Percentiles rank a stretch among this genome's conserved stretches.
These are phyloP conservation scores for Beta vulgaris DNA, from an alignment of 148 eudicot genomes.

Conservation along the genomic window DNA sequence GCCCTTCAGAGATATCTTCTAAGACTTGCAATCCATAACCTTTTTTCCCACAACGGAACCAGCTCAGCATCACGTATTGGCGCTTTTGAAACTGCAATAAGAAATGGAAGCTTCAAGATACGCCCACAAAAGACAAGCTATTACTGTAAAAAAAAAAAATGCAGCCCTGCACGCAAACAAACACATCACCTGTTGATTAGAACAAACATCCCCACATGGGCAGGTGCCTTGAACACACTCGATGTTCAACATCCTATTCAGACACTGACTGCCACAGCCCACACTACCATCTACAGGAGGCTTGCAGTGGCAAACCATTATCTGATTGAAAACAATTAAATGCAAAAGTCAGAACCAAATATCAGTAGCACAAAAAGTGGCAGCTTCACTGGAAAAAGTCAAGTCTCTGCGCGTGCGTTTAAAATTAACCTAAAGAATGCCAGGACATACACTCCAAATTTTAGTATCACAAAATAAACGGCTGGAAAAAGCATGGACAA, in stretches of 20 bases:
- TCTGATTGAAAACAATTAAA: conserved; percentile 38
- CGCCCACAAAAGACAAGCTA: conserved; percentile 6
- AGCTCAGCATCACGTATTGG: conserved; percentile 68
- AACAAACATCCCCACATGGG: conserved; percentile 90
- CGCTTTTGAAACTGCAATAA: conserved; percentile 80
- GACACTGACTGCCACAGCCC: conserved; percentile 89
- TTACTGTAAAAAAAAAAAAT: not conserved
- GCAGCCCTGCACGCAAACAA: not conserved
- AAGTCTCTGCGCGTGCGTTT: not conserved
- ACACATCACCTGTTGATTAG: conserved; percentile 77
- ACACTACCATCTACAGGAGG: conserved; percentile 58
- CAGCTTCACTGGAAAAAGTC: not conserved
- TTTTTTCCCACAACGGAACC: conserved; percentile 81
- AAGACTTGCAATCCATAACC: conserved; percentile 83
- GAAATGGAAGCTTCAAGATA: not conserved
- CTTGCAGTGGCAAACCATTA: conserved; percentile 98
- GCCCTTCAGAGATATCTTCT: conserved; percentile 68
- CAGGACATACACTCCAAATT: not conserved
- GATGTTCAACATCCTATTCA: conserved; percentile 93
- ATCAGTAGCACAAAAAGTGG: conserved; percentile 2
- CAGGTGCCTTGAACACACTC: conserved; percentile 92
- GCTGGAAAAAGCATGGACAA: not conserved
- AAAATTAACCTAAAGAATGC: not conserved
- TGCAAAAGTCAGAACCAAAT: conserved; percentile 12
- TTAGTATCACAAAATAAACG: not conserved